These are phyloP conservation scores for Lactarius indigo DNA, from an alignment of 768 basidiomycete genomes.

Conservation along the genomic window DNA sequence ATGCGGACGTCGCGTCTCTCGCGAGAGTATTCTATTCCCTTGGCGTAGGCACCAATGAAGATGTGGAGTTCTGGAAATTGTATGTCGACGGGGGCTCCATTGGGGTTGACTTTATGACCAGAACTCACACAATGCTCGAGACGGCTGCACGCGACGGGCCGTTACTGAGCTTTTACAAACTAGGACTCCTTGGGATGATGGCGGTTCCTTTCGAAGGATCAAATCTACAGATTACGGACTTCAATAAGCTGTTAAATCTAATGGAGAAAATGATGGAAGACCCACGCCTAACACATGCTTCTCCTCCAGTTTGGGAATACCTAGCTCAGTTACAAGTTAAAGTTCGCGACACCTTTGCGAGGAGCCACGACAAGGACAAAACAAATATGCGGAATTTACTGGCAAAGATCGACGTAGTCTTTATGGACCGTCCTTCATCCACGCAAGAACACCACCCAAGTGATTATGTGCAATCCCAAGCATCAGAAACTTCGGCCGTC, in stretches of 20 bases:
- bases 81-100: not conserved
- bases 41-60: not conserved
- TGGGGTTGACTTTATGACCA: not conserved
- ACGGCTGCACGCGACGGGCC: constrained; percentile 1
- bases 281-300: not conserved
- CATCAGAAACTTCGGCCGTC: too few species aligned
- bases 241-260: not conserved
- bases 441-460: not conserved
- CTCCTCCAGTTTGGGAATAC: constrained; percentile 1
- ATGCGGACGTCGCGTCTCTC: constrained; percentile 12
- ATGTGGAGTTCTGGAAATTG: not conserved
- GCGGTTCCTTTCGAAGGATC: not conserved
- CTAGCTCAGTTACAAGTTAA: not conserved
- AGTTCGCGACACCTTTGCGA: not conserved
- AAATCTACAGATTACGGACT: not conserved
- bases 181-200: not conserved
- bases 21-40: constrained; percentile 1
- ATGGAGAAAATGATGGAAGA: not conserved
- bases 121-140: not conserved
- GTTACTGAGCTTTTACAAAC: constrained; percentile 12
- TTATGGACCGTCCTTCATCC: too few species aligned
- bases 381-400: not conserved
- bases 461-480: not conserved
- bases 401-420: not conserved
- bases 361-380: too few species aligned